Conservation (phyloP, 495 filamentous ascomycete genomes). For the Talaromyces nanjingensis region DNA sequence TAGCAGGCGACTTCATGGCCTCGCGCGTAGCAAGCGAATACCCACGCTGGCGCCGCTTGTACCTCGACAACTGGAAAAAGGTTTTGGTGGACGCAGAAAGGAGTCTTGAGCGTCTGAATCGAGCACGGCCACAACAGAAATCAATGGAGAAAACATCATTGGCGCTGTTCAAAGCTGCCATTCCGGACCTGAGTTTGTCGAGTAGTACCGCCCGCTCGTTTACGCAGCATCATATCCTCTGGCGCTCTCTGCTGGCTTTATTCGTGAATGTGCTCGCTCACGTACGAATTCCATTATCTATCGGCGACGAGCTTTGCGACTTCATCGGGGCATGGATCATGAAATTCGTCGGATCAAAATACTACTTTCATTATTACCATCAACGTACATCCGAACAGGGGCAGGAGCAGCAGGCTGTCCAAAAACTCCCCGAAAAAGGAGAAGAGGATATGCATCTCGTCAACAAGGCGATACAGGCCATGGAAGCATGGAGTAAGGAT, state of each 20-base stretch:
- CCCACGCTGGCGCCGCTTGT: slow-evolving; percentile 44
- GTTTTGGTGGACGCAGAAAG: slow-evolving; percentile 32
- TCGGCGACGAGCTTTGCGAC: slow-evolving; percentile 34
- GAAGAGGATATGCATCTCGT: slow-evolving; percentile 18
- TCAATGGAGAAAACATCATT: background rate
- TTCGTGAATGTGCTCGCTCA: slow-evolving; percentile 34
- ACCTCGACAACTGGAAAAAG: slow-evolving; percentile 31
- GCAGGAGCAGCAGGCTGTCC: slow-evolving; percentile 8
- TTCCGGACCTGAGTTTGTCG: slow-evolving; percentile 6
- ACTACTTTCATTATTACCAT: slow-evolving; percentile 19
- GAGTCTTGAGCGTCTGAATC: slow-evolving; percentile 18
- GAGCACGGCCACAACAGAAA: background rate
- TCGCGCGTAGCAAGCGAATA: slow-evolving; percentile 65
- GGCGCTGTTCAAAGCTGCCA: background rate
- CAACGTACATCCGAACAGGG: background rate
- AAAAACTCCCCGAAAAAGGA: slow-evolving; percentile 5
- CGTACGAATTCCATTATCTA: slow-evolving; percentile 29
- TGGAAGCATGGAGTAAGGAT: slow-evolving; percentile 42
- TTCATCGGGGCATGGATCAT: slow-evolving; percentile 33
- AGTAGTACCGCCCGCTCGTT: slow-evolving; percentile 23
- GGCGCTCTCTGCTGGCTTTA: slow-evolving; percentile 29
- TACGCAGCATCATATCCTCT: slow-evolving; percentile 32
- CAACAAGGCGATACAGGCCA: slow-evolving; percentile 28
- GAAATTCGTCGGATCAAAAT: slow-evolving; percentile 29
- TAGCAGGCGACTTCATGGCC: slow-evolving; percentile 76